These are phyloP conservation scores for Fraxinus cuspidata DNA, from an alignment of 257 asterid species.

Conservation along the genomic window DNA sequence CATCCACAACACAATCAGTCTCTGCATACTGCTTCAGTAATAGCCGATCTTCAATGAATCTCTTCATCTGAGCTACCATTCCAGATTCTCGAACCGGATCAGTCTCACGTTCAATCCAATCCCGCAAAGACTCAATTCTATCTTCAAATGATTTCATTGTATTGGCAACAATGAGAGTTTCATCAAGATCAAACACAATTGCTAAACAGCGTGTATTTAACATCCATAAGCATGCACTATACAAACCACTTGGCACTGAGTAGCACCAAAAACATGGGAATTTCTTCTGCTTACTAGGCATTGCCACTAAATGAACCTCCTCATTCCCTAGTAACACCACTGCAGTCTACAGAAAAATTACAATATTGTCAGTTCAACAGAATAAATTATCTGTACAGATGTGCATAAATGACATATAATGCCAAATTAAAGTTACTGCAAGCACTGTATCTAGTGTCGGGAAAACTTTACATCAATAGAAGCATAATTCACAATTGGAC, in stretches of 20 bases:
- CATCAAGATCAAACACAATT: conserved; percentile 95
- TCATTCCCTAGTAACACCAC: conserved; percentile 77
- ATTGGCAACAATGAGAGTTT: conserved; percentile 96
- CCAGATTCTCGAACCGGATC: conserved; percentile 78
- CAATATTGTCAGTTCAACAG: conserved; percentile 21
- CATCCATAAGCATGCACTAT: conserved; percentile 70
- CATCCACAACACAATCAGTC: conserved; percentile 73
- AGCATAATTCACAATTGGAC: not conserved
- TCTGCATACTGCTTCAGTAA: conserved; percentile 89
- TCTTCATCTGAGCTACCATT: conserved; percentile 91
- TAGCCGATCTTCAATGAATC: conserved; percentile 85
- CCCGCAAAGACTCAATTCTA: conserved; percentile 71
- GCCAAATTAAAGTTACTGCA: not conserved
- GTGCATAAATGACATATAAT: not conserved
- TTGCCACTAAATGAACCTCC: conserved; percentile 95
- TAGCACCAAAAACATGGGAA: conserved; percentile 99
- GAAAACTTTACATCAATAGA: not conserved
- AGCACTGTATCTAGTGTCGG: not conserved
- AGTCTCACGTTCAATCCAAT: conserved; percentile 71
- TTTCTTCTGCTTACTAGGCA: conserved; percentile 91
- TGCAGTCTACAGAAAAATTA: conserved; percentile 65
- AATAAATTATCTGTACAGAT: not conserved
- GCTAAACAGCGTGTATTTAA: conserved; percentile 85
- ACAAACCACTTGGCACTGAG: conserved; percentile 72
- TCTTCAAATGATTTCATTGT: conserved; percentile 98